A percentile compares a stretch with the other conserved stretches of the same genome.
Evolutionary conservation across 805 yeast species (phyloP).

Genomic region (Metschnikowia vanudenii): DNA sequence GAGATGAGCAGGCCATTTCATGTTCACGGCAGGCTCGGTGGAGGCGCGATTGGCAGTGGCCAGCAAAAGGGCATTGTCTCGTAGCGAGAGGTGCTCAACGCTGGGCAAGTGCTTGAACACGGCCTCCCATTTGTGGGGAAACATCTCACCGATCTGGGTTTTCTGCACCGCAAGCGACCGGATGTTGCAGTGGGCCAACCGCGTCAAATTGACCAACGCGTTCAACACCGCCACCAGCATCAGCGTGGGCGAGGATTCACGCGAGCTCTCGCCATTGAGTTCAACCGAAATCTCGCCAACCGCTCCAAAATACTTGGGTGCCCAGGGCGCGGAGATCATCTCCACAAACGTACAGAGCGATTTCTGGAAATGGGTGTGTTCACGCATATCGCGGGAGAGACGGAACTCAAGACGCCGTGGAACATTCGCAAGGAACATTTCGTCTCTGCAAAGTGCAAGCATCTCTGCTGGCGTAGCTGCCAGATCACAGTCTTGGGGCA

Average conservation of each 20-base stretch:
- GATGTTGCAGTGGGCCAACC: slow-evolving; percentile 21
- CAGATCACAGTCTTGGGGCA: slow-evolving; percentile 9
- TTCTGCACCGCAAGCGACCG: slow-evolving; percentile 24
- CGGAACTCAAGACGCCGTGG: slow-evolving; percentile 11
- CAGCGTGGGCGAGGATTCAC: slow-evolving; percentile 31
- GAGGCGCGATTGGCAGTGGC: slow-evolving; percentile 10
- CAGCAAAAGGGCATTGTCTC: slow-evolving; percentile 22
- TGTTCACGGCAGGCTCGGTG: slow-evolving; percentile 18
- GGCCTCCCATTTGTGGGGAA: slow-evolving; percentile 31
- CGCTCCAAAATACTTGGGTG: slow-evolving; percentile 9
- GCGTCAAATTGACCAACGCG: slow-evolving; percentile 25
- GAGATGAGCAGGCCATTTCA: slow-evolving; percentile 28
- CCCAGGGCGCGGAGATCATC: slow-evolving; percentile 4
- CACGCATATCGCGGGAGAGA: slow-evolving; percentile 13
- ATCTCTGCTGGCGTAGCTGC: slow-evolving; percentile 11
- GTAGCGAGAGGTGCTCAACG: slow-evolving; percentile 24
- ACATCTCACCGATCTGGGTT: slow-evolving; percentile 37
- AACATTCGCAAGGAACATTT: slow-evolving; percentile 5
- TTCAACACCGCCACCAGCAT: slow-evolving; percentile 29
- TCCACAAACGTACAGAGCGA: slow-evolving; percentile 18
- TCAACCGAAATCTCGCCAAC: slow-evolving; percentile 23
- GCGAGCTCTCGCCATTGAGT: slow-evolving; percentile 29
- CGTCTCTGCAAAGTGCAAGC: slow-evolving; percentile 5
- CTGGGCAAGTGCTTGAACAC: slow-evolving; percentile 26
- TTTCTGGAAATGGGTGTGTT: slow-evolving; percentile 14